phyloP scores from a whole-genome alignment of 176 grass and related monocot species.

The Cenchrus americanus region DNA sequence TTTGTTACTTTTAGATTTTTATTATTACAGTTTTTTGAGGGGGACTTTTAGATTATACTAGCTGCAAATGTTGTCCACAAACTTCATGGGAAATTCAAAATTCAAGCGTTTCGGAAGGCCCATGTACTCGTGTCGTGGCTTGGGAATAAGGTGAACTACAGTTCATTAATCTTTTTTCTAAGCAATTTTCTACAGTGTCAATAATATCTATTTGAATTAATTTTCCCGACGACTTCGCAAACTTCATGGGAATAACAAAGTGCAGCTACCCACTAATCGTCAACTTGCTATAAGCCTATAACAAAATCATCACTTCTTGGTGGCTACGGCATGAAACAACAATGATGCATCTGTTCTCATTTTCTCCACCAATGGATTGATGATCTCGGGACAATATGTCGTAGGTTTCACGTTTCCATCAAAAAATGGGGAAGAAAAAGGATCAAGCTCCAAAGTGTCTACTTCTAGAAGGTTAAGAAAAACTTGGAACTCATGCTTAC shows the following conservation, averaged over 20 bases:
- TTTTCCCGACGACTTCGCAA: not conserved
- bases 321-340: not conserved
- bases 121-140: too few species aligned
- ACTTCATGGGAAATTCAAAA: not conserved
- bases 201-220: not conserved
- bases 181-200: not conserved
- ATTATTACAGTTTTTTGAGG: too few species aligned
- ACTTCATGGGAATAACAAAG: too few species aligned
- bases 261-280: not conserved
- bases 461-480: not conserved
- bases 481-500: not conserved
- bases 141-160: too few species aligned
- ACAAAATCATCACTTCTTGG: not conserved
- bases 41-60: not conserved
- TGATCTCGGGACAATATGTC: not conserved
- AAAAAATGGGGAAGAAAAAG: too few species aligned
- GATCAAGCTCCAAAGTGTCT: not conserved
- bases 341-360: not conserved
- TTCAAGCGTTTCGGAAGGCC: too few species aligned
- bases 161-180: not conserved
- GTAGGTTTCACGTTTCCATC: slow-evolving; percentile 23
- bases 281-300: not conserved
- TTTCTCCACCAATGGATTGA: not conserved
- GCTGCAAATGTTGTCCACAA: not conserved
- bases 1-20: too few species aligned